Evolutionary conservation across 441 rosid species (phyloP), one percentile per base, ranked within the genome.

Genomic region (Adansonia grandidieri): DNA sequence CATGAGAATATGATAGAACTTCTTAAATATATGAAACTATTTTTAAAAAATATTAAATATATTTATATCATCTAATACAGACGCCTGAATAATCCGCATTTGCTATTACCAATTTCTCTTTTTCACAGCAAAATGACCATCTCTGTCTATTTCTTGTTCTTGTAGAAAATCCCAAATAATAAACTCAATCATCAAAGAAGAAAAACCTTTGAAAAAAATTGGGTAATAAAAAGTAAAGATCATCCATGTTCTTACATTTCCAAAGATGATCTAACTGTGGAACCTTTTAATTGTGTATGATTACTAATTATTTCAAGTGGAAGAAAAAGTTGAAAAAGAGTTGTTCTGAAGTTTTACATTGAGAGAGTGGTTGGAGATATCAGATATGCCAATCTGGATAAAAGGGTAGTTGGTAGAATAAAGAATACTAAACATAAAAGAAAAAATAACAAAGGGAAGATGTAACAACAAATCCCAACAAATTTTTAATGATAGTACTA

Each of bases 121-220:
- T 74, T 81, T 77, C 71, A 17, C 37, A 75, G 75, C 20, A 73
- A 24, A 79, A 79, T 78, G 80, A 73, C 66, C 73, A 76, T 60
- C 82, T 83, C 19, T 85, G 90, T 86, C 88, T 70, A 79, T 85
- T 85, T 86, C 84, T 81, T 82, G 82, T 81, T 78, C 83, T 75
- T 73, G 65, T 73, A 75, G 81, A 86, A 85, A 74, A 85, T 56
- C 79, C 80, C 58, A 67, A 71, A 83, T 75, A 74, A 80, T 54
- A 48, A 83, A 79, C 66, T 74, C 84, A 86, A 81, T 82, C 84
- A 90, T 82, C 79, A 64, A 65, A 64, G 60, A 77, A 19, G 44
- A 32, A n/a, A 76, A 28, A 17, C 37, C 54, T 24, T 63, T 75
- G 32, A 74, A 47, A 74, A 13, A 14, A 73, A 44, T 73, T 14